Evolutionary conservation across 768 basidiomycete genomes (phyloP), one percentile per base, ranked within the genome.

Genomic region (Hirschioporus abietinus): DNA sequence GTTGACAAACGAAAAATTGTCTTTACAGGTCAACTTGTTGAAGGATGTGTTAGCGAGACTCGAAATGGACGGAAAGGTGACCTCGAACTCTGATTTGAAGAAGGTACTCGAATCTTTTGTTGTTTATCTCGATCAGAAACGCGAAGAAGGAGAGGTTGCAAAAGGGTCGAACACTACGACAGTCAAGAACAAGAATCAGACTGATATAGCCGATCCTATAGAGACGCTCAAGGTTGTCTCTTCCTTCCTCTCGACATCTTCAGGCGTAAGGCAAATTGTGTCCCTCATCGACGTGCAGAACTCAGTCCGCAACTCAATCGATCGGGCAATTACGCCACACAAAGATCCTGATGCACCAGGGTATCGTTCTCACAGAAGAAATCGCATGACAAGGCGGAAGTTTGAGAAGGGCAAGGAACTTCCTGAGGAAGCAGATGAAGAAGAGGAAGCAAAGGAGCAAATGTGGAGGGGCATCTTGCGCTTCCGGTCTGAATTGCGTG

Each of bases 201-300:
- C 15, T 27, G 64, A 58, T 27, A 20, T 17, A 58, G 1, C 15
- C 24, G 36, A 64, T 60, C 25, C 10, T n/a, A 25, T 15, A 1
- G 36, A 67, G 63, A 70, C 66, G 0, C 60, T 72, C 6, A 57
- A 64, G 23, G 64, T 67, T 30, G 58, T 74, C 35, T 9, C 18
- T 27, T 65, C 65, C 15, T 70, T 70, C 1, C 35, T 71, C 34
- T 60, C 68, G 15, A 63, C 65, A 1, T 60, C 66, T 1, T 63
- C 68, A 1, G 42, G 63, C 1, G 64, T 35, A 2, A 69, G 70
- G 5, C 64, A 63, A 12, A 68, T 74, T 1, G 71, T 74, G 1
- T 70, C 71, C 66, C 66, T 74, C 36, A 66, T 65, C 63, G 73
- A 74, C 60, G 72, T 72, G 17, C 72, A 69, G 26, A 64, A 64